Evolutionary conservation across 805 yeast species (phyloP).

Genomic region (Monosporozyma solicola): DNA sequence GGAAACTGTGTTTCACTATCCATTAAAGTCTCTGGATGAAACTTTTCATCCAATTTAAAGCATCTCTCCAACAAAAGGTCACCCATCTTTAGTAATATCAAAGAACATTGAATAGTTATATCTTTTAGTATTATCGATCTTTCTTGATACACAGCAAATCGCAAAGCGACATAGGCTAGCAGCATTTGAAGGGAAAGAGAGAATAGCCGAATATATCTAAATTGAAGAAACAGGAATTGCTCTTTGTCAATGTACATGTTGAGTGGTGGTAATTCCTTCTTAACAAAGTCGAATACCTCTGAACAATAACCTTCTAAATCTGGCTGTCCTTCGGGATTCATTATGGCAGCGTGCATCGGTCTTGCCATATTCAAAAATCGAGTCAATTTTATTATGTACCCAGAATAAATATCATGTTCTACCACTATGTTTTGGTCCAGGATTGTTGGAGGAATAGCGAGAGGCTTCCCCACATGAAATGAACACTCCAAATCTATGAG

Average conservation of each 20-base stretch:
- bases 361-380: constrained; percentile 15
- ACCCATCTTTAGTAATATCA: constrained; percentile 13
- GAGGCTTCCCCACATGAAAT: constrained; percentile 19
- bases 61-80: constrained; percentile 10
- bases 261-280: constrained; percentile 2
- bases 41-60: constrained; percentile 12
- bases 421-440: constrained; percentile 1
- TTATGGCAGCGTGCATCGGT: constrained; percentile 11
- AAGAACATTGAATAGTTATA: constrained; percentile 6
- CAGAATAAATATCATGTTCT: not conserved
- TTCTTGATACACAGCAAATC: constrained; percentile 10
- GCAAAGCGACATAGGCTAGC: constrained; percentile 9
- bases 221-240: not conserved
- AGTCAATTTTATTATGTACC: constrained; percentile 8
- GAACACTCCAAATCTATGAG: constrained; percentile 19
- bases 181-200: constrained; percentile 14
- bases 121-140: constrained; percentile 7
- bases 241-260: not conserved
- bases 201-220: constrained; percentile 3
- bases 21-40: constrained; percentile 9
- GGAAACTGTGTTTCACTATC: constrained; percentile 7
- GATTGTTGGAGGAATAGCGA: constrained; percentile 6
- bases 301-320: constrained; percentile 5
- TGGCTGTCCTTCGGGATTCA: constrained; percentile 7
- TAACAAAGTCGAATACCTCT: not conserved